phyloP scores from a whole-genome alignment of 1,284 basidiomycete genomes.

The Thecaphora thlaspeos region DNA sequence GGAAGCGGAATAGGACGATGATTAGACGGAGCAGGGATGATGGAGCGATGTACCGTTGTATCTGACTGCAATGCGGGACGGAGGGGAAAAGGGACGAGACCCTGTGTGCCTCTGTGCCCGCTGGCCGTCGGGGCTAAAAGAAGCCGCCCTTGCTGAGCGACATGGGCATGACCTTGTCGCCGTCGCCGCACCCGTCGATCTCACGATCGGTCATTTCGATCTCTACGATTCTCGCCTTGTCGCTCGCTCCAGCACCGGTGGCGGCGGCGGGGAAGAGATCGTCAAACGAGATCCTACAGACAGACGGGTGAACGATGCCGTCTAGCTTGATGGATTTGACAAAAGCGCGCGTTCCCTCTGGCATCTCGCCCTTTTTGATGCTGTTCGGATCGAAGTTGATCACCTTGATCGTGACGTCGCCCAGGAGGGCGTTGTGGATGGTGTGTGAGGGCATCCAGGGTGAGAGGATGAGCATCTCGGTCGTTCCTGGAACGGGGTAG shows the following conservation, averaged over 20 bases:
- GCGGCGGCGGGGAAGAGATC: slow-evolving; percentile 19
- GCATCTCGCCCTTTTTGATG: slow-evolving; percentile 12
- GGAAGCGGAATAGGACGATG: slow-evolving; percentile 14
- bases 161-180: slow-evolving; percentile 8
- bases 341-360: slow-evolving; percentile 23
- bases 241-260: slow-evolving; percentile 2
- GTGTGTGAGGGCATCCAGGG: slow-evolving; percentile 45
- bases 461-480: slow-evolving; percentile 42
- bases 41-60: too few species aligned
- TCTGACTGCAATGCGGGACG: too few species aligned
- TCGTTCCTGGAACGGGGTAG: slow-evolving; percentile 64
- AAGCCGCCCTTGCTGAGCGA: slow-evolving; percentile 31
- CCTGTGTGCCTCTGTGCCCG: too few species aligned
- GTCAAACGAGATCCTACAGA: slow-evolving; percentile 33
- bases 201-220: slow-evolving; percentile 20
- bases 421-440: slow-evolving; percentile 39
- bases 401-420: slow-evolving; percentile 31
- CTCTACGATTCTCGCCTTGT: slow-evolving; percentile 18
- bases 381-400: slow-evolving; percentile 28
- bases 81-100: too few species aligned
- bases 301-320: slow-evolving; percentile 21
- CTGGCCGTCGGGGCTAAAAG: too few species aligned
- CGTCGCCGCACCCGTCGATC: slow-evolving; percentile 21
- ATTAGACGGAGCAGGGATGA: slow-evolving; percentile 2
- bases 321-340: slow-evolving; percentile 25